A percentile compares a stretch with the other conserved stretches of the same genome.
phyloP scores from a whole-genome alignment of 768 basidiomycete species.

The Chlorophyllum brunneum region DNA sequence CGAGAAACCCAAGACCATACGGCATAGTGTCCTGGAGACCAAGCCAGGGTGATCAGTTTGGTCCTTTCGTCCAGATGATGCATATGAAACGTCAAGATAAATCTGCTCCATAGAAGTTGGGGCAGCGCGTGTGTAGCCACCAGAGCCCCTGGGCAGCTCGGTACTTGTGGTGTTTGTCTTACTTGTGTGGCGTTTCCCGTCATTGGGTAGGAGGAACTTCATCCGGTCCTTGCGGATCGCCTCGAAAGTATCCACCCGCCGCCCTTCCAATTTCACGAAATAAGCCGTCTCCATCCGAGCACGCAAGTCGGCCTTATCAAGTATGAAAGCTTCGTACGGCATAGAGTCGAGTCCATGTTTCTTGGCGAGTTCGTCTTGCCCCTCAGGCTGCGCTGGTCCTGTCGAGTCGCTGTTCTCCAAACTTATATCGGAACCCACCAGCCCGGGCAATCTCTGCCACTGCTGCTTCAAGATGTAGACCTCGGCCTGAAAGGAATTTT shows the following conservation, averaged over 20 bases:
- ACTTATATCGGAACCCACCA: background rate
- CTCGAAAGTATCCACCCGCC: background rate
- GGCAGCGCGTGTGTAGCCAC: too few relatives aligned
- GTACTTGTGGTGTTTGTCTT: background rate
- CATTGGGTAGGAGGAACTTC: background rate
- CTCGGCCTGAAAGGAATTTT: background rate
- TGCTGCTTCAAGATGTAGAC: background rate
- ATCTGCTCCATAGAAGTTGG: background rate
- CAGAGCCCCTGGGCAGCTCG: too few relatives aligned
- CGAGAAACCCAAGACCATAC: background rate
- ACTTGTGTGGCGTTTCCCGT: background rate
- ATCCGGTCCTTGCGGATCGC: background rate
- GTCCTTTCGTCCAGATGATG: background rate
- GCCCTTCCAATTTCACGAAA: background rate
- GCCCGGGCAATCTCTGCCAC: constrained; percentile 1
- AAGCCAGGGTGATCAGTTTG: background rate
- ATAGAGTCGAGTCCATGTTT: background rate
- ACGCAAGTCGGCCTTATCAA: background rate
- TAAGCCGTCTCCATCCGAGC: background rate
- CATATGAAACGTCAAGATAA: background rate
- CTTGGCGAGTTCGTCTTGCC: background rate
- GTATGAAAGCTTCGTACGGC: background rate
- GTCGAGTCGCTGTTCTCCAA: background rate
- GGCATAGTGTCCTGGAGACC: background rate
- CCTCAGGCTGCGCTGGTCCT: too few relatives aligned